Evolutionary conservation across 139 green algal genomes (phyloP).

Genomic region (Protoeuglena noctilucae): DNA sequence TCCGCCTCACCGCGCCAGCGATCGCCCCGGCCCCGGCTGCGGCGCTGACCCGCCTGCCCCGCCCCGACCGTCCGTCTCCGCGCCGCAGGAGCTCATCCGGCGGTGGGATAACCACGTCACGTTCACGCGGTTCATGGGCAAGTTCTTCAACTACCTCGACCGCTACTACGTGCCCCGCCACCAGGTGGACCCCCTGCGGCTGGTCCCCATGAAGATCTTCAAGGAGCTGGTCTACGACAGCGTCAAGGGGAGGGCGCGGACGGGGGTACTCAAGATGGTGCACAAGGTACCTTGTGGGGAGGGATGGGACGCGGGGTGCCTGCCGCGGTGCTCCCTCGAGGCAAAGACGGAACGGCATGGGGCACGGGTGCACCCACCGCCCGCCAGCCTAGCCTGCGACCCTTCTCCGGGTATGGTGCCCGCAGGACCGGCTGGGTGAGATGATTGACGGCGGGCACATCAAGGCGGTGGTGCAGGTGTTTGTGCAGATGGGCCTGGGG

Average conservation of each 20-base stretch:
- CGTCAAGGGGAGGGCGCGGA: slow-evolving; percentile 41
- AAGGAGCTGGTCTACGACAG: slow-evolving; percentile 74
- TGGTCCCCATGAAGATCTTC: slow-evolving; percentile 87
- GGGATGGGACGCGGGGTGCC: too few relatives aligned
- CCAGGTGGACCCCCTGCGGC: slow-evolving; percentile 64
- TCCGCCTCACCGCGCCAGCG: not conserved
- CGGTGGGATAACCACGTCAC: slow-evolving; percentile 96
- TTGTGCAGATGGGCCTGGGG: slow-evolving; percentile 80
- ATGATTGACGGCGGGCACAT: slow-evolving; percentile 70
- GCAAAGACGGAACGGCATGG: too few relatives aligned
- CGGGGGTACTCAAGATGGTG: slow-evolving; percentile 61
- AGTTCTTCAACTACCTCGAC: slow-evolving; percentile 99
- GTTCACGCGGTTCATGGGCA: slow-evolving; percentile 93
- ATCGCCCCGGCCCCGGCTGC: slow-evolving; percentile 9
- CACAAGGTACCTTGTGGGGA: too few relatives aligned
- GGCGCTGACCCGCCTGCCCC: slow-evolving; percentile 64
- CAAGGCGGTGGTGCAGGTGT: slow-evolving; percentile 93
- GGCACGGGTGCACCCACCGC: too few relatives aligned
- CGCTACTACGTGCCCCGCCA: slow-evolving; percentile 94
- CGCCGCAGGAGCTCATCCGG: slow-evolving; percentile 54
- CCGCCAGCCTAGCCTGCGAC: too few relatives aligned
- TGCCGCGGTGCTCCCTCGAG: too few relatives aligned
- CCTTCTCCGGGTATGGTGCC: too few relatives aligned
- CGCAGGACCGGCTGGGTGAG: slow-evolving; percentile 86
- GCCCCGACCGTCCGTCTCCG: slow-evolving; percentile 27